phyloP scores from a whole-genome alignment of 2,329 filamentous ascomycete genomes.

The Calcarisporium arbuscula region DNA sequence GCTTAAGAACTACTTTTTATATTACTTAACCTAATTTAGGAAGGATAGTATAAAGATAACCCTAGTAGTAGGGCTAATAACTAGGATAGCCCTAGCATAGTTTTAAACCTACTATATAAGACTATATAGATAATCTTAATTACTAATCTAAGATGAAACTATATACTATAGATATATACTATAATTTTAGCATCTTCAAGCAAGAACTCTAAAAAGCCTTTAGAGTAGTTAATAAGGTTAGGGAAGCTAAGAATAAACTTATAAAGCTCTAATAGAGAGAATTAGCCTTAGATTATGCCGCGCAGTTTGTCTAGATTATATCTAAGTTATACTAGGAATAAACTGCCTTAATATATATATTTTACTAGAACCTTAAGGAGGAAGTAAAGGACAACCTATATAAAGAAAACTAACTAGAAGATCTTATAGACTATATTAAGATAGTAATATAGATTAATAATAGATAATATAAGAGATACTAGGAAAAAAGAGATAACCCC shows the following conservation, averaged over 20 bases:
- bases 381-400: not conserved
- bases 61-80: not conserved
- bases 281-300: not conserved
- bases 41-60: not conserved
- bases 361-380: not conserved
- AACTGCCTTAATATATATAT: not conserved
- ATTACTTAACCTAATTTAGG: not conserved
- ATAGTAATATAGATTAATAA: not conserved
- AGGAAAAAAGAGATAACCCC: not conserved
- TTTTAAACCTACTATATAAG: not conserved
- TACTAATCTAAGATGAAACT: not conserved
- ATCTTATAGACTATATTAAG: not conserved
- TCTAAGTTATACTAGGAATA: not conserved
- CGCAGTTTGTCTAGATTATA: not conserved
- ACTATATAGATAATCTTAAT: not conserved
- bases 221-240: not conserved
- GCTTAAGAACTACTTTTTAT: not conserved
- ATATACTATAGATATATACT: not conserved
- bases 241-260: not conserved
- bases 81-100: not conserved
- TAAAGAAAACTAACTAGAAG: not conserved
- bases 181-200: not conserved
- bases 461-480: not conserved
- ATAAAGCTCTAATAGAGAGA: not conserved
- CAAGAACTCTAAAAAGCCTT: not conserved